Percentiles rank a stretch among this genome's conserved stretches.
Evolutionary conservation across 2,329 filamentous ascomycete genomes (phyloP).

Genomic region (Fusarium udum): DNA sequence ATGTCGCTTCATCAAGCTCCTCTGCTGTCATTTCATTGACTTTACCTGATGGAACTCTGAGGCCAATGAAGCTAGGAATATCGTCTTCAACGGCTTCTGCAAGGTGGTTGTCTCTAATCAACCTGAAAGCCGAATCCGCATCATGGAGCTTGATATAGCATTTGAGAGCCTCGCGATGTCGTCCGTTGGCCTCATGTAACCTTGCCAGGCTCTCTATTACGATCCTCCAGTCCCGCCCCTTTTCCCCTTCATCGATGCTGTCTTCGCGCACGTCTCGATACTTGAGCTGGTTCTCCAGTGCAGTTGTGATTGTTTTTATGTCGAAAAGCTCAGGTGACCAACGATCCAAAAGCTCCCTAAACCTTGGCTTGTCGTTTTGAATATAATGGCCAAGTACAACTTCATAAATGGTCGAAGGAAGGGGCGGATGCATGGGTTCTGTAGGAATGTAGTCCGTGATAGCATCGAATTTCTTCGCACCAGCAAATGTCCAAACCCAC

Average conservation of each 20-base stretch:
- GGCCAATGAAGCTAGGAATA: conserved; percentile 85
- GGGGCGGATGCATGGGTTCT: conserved; percentile 77
- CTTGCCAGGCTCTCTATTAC: conserved; percentile 88
- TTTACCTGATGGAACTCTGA: conserved; percentile 81
- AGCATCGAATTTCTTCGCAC: conserved; percentile 86
- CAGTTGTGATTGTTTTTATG: conserved; percentile 76
- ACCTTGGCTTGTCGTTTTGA: conserved; percentile 75
- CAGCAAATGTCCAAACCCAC: conserved; percentile 93
- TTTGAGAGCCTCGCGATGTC: conserved; percentile 83
- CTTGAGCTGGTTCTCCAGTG: conserved; percentile 83
- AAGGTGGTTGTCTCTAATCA: conserved; percentile 90
- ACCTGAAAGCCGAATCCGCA: conserved; percentile 84
- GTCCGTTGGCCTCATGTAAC: conserved; percentile 82
- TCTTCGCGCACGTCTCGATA: conserved; percentile 79
- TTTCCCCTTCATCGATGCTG: conserved; percentile 76
- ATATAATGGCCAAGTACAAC: conserved; percentile 91
- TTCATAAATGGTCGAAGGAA: conserved; percentile 87
- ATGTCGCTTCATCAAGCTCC: conserved; percentile 81
- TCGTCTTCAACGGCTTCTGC: conserved; percentile 89
- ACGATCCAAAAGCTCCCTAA: conserved; percentile 80
- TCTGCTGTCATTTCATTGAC: conserved; percentile 69
- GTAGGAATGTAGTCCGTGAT: conserved; percentile 86
- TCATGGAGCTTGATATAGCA: conserved; percentile 93
- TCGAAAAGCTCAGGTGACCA: conserved; percentile 91
- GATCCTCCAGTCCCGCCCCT: conserved; percentile 85